These are phyloP conservation scores for Ogataea nakhonphanomensis DNA, from an alignment of 805 yeast genomes.

Conservation along the genomic window DNA sequence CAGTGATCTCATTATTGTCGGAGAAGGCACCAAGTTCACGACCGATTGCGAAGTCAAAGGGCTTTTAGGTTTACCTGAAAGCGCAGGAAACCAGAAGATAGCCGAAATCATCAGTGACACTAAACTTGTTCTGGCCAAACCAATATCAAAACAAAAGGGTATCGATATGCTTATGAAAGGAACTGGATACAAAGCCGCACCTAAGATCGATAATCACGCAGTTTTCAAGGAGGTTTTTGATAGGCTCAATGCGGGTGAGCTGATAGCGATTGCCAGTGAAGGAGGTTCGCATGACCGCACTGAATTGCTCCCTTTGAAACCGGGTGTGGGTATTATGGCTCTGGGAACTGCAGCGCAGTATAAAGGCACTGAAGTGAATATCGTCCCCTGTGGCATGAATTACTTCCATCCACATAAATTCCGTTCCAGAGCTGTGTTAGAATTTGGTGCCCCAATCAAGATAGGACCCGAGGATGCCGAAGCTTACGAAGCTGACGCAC, in stretches of 20 bases:
- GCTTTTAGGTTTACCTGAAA: slow-evolving; percentile 71
- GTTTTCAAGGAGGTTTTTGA: slow-evolving; percentile 81
- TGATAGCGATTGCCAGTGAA: slow-evolving; percentile 93
- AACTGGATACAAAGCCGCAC: slow-evolving; percentile 64
- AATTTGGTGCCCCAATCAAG: slow-evolving; percentile 83
- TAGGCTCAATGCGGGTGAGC: slow-evolving; percentile 65
- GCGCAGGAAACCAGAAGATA: slow-evolving; percentile 72
- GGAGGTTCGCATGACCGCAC: slow-evolving; percentile 99
- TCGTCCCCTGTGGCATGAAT: slow-evolving; percentile 96
- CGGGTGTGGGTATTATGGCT: slow-evolving; percentile 98
- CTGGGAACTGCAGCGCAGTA: slow-evolving; percentile 77
- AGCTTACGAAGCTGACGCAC: slow-evolving; percentile 59
- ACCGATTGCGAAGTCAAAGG: slow-evolving; percentile 62
- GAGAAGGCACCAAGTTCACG: slow-evolving; percentile 66
- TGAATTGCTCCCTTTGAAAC: slow-evolving; percentile 84
- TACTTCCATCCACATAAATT: slow-evolving; percentile 95
- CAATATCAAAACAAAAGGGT: slow-evolving; percentile 56
- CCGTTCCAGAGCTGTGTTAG: slow-evolving; percentile 91
- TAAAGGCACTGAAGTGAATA: slow-evolving; percentile 68
- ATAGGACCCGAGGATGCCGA: slow-evolving; percentile 59
- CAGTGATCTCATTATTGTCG: slow-evolving; percentile 58
- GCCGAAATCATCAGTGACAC: slow-evolving; percentile 67
- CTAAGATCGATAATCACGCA: slow-evolving; percentile 73
- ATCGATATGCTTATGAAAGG: slow-evolving; percentile 46
- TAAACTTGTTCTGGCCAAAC: slow-evolving; percentile 61